These are phyloP conservation scores for Globisporangium viniferum DNA, from an alignment of 352 stramenopile genomes.

Conservation along the genomic window DNA sequence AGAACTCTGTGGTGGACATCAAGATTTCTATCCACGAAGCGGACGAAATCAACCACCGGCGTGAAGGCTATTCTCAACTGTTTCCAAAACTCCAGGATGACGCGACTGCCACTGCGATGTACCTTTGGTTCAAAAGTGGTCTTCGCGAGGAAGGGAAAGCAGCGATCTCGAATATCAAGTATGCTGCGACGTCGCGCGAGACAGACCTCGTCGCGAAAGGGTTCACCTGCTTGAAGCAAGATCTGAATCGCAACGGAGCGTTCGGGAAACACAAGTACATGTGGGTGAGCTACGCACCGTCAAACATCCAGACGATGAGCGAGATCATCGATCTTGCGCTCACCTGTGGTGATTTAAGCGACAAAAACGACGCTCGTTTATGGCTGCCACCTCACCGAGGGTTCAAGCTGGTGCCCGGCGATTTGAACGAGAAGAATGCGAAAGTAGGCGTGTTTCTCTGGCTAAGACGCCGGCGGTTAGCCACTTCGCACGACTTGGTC, in stretches of 20 bases:
- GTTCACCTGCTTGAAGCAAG: constrained; percentile 73
- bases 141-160: constrained; percentile 58
- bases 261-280: constrained; percentile 81
- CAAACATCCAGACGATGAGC: constrained; percentile 43
- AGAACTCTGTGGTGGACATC: constrained; percentile 58
- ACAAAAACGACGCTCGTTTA: constrained; percentile 58
- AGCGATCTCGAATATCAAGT: constrained; percentile 66
- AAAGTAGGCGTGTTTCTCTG: constrained; percentile 67
- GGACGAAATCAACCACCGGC: constrained; percentile 49
- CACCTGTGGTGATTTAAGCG: constrained; percentile 58
- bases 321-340: constrained; percentile 69
- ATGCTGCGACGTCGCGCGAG: constrained; percentile 54
- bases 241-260: constrained; percentile 52
- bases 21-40: constrained; percentile 59
- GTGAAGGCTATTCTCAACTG: constrained; percentile 61
- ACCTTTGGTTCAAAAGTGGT: constrained; percentile 62
- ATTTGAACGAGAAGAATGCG: constrained; percentile 62
- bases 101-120: constrained; percentile 28
- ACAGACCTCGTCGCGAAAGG: constrained; percentile 72
- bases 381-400: constrained; percentile 69
- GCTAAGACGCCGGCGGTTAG: constrained; percentile 38
- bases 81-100: constrained; percentile 56
- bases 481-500: constrained; percentile 47
- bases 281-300: constrained; percentile 56
- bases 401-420: constrained; percentile 69